Evolutionary conservation across 2,329 filamentous ascomycete genomes (phyloP).

Genomic region (Cercospora sp.): DNA sequence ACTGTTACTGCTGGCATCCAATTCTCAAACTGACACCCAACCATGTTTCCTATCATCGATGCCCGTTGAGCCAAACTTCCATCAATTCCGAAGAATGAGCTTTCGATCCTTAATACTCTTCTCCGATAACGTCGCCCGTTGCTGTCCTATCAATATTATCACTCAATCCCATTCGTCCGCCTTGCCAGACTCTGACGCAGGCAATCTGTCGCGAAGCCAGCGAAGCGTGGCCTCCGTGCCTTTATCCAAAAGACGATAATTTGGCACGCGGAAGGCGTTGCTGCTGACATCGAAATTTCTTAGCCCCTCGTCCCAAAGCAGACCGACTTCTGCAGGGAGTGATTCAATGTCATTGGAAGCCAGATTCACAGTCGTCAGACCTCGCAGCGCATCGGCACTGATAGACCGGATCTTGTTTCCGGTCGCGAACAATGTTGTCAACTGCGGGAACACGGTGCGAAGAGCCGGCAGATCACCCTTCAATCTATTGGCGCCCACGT

Average conservation of each 20-base stretch:
- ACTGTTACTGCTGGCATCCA: neutral
- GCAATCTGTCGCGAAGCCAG: constrained; percentile 67
- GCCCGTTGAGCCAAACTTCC: neutral
- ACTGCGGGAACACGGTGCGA: constrained; percentile 65
- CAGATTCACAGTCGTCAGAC: constrained; percentile 74
- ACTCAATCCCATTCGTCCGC: neutral
- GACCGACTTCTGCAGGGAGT: constrained; percentile 76
- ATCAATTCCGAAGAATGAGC: neutral
- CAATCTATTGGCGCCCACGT: constrained; percentile 81
- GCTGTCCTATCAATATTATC: neutral
- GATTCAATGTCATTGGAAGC: constrained; percentile 83
- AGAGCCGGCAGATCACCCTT: constrained; percentile 65
- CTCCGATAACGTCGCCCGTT: no score
- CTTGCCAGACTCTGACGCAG: constrained; percentile 9
- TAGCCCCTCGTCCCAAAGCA: constrained; percentile 66
- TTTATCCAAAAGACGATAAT: constrained; percentile 78
- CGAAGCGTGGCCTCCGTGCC: constrained; percentile 81
- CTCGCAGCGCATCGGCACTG: constrained; percentile 70
- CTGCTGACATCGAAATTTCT: constrained; percentile 75
- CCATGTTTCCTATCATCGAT: neutral
- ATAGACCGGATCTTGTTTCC: constrained; percentile 74
- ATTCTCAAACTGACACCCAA: neutral
- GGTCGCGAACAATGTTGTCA: constrained; percentile 69
- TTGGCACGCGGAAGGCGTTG: constrained; percentile 84
- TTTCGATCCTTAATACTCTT: neutral